Conservation (phyloP, 805 yeast species). For the Candida sonorensis region DNA sequence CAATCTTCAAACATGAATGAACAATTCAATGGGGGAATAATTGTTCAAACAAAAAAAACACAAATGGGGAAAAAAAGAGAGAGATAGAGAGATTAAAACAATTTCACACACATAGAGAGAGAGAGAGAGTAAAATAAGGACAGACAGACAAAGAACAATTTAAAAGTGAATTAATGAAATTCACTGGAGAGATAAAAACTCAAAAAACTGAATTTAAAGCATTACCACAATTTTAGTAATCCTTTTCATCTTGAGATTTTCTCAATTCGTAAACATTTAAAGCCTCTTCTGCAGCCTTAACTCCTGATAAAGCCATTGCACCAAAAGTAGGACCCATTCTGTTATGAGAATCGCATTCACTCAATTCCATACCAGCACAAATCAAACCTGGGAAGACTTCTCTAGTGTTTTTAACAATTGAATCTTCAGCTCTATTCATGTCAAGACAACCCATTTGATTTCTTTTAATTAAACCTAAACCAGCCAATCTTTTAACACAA, state of each 20-base stretch:
- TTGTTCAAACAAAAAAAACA: too few relatives aligned
- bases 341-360: slow-evolving; percentile 70
- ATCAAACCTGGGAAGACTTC: slow-evolving; percentile 57
- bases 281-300: slow-evolving; percentile 62
- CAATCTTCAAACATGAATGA: too few relatives aligned
- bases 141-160: not conserved
- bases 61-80: too few relatives aligned
- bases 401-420: slow-evolving; percentile 62
- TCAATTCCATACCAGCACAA: slow-evolving; percentile 74
- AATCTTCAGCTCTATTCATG: slow-evolving; percentile 73
- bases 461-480: slow-evolving; percentile 38
- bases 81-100: too few relatives aligned
- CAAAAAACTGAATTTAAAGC: not conserved
- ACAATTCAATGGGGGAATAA: too few relatives aligned
- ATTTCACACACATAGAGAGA: too few relatives aligned
- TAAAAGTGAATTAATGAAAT: not conserved
- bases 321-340: slow-evolving; percentile 85
- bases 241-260: slow-evolving; percentile 19
- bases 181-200: not conserved
- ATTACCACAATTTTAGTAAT: slow-evolving; percentile 6
- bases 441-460: slow-evolving; percentile 74
- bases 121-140: too few relatives aligned
- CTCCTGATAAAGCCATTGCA: slow-evolving; percentile 74
- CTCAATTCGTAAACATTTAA: slow-evolving; percentile 25
- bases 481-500: slow-evolving; percentile 61